Percentiles rank a stretch among this genome's conserved stretches.
phyloP scores from a whole-genome alignment of 2,329 filamentous ascomycete genomes.

The Alternaria incomplexa region DNA sequence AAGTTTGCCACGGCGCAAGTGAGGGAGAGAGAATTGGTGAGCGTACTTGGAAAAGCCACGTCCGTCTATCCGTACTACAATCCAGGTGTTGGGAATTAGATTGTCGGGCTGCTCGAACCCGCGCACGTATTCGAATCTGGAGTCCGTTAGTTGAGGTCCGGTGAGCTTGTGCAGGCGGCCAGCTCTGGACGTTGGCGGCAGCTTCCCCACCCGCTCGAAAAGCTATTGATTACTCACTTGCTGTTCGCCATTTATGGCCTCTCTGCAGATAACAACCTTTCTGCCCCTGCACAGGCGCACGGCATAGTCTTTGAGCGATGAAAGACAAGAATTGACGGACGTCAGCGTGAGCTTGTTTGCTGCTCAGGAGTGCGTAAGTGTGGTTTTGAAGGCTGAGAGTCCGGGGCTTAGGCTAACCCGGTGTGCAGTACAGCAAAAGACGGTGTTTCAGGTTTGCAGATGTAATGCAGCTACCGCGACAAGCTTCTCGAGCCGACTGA shows the following conservation, averaged over 20 bases:
- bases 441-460: constrained; percentile 25
- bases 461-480: constrained; percentile 23
- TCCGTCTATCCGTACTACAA: constrained; percentile 92
- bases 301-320: constrained; percentile 23
- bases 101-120: constrained; percentile 82
- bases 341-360: constrained; percentile 9
- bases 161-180: constrained; percentile 2
- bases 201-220: constrained; percentile 11
- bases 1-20: constrained; percentile 3
- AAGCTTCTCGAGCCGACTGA: constrained; percentile 14
- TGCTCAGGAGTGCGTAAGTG: constrained; percentile 16
- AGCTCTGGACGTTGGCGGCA: not conserved
- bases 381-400: constrained; percentile 20
- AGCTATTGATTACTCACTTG: constrained; percentile 22
- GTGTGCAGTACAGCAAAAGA: constrained; percentile 17
- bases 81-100: constrained; percentile 90
- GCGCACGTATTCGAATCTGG: constrained; percentile 92
- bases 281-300: constrained; percentile 2
- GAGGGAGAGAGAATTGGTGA: constrained; percentile 8
- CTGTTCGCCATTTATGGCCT: constrained; percentile 32
- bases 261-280: not conserved
- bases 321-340: constrained; percentile 1
- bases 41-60: constrained; percentile 88
- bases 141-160: constrained; percentile 19
- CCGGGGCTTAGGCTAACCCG: constrained; percentile 15